A percentile compares a stretch with the other conserved stretches of the same genome.
Evolutionary conservation across 305 asterid species (phyloP).

Genomic region (Fraxinus floribunda): DNA sequence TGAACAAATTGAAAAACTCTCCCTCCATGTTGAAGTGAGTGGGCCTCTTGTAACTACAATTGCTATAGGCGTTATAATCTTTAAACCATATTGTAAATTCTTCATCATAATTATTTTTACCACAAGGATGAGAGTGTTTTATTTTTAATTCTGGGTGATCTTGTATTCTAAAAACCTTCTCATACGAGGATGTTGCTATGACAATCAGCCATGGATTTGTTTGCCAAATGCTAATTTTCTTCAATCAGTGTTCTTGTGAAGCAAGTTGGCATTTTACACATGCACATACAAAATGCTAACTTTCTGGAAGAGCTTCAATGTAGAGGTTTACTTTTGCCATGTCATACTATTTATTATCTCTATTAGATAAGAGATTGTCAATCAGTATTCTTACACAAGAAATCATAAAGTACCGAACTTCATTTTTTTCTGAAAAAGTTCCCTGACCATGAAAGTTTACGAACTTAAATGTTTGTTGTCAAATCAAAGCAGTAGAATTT

Average conservation of each 20-base stretch:
- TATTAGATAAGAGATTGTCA: background rate
- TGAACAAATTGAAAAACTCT: conserved; percentile 97
- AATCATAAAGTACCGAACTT: background rate
- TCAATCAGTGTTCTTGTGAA: background rate
- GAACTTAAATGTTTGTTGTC: background rate
- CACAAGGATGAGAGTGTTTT: conserved; percentile 6
- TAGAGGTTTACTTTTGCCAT: background rate
- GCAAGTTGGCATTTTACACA: background rate
- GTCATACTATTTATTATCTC: background rate
- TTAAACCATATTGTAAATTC: background rate
- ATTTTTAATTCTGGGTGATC: background rate
- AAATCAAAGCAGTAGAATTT: background rate
- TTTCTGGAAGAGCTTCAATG: background rate
- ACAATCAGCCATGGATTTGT: background rate
- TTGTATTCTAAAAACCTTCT: background rate
- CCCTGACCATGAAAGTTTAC: background rate
- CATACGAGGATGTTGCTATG: background rate
- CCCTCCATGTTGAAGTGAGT: conserved; percentile 99
- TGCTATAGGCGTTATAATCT: background rate
- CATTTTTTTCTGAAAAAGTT: background rate
- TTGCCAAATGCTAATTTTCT: background rate
- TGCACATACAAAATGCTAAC: background rate
- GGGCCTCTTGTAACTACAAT: conserved; percentile 20
- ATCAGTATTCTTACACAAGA: background rate
- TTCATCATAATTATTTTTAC: background rate